Conservation (phyloP, 225 moss, liverwort and hornwort species). For the Anthoceros angustus region DNA sequence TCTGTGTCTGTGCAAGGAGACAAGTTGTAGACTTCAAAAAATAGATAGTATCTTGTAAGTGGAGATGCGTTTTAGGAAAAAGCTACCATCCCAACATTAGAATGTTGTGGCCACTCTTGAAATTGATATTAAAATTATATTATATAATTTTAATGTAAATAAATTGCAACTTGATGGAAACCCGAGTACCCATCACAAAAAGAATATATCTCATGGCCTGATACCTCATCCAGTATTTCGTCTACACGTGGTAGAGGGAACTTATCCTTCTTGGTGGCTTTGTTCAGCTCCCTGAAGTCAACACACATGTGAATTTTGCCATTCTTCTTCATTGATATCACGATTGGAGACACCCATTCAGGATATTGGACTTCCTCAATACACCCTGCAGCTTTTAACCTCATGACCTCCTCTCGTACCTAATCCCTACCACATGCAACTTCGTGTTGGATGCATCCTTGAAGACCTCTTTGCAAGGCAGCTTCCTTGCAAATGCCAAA, state of each 20-base stretch:
- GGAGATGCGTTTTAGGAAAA: too few relatives aligned
- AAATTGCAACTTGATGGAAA: slow-evolving; percentile 9
- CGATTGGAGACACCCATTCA: slow-evolving; percentile 8
- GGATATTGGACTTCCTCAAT: neutral
- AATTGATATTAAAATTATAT: too few relatives aligned
- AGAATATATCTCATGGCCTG: slow-evolving; percentile 6
- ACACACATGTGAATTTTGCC: slow-evolving; percentile 6
- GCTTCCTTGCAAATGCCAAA: neutral
- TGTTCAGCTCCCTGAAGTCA: slow-evolving; percentile 7
- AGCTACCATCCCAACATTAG: too few relatives aligned
- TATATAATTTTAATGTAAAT: too few relatives aligned
- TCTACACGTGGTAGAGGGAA: slow-evolving; percentile 5
- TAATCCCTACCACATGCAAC: neutral
- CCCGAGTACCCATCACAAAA: slow-evolving; percentile 6
- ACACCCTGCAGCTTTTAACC: neutral
- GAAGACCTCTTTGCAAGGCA: neutral
- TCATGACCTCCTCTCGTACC: too few relatives aligned
- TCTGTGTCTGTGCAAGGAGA: too few relatives aligned
- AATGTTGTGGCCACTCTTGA: too few relatives aligned
- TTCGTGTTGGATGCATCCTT: too few relatives aligned
- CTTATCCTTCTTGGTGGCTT: slow-evolving; percentile 9
- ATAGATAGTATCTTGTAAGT: too few relatives aligned
- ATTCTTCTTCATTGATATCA: slow-evolving; percentile 6
- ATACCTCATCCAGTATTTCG: slow-evolving; percentile 3
- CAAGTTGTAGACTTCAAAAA: too few relatives aligned